Percentiles rank a stretch among this genome's conserved stretches.
Evolutionary conservation across 176 grass and related monocot genomes (phyloP).

Genomic region (Dendrocalamus sinicus): DNA sequence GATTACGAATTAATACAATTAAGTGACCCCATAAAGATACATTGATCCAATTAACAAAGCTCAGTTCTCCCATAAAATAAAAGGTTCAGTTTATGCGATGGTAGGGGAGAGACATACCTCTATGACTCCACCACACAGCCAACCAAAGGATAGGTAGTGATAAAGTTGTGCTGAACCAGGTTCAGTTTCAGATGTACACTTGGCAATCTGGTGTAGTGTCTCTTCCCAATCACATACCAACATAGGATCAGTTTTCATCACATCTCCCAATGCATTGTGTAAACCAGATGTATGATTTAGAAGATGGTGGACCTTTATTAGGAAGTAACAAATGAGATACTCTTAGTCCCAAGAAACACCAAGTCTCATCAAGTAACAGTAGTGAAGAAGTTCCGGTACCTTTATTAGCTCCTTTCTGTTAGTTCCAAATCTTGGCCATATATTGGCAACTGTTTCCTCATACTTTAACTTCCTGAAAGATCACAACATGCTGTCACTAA

Average conservation of each 20-base stretch:
- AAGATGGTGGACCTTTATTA: constrained; percentile 80
- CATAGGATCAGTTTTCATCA: constrained; percentile 65
- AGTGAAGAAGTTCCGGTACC: constrained; percentile 46
- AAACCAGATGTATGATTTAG: constrained; percentile 95
- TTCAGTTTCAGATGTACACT: constrained; percentile 70
- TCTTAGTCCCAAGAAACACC: constrained; percentile 34
- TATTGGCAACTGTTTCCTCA: constrained; percentile 82
- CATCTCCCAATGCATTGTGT: constrained; percentile 82
- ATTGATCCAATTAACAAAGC: constrained; percentile 23
- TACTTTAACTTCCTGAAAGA: constrained; percentile 83
- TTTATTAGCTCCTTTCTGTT: constrained; percentile 84
- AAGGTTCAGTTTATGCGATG: background rate
- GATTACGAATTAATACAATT: background rate
- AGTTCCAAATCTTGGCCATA: constrained; percentile 84
- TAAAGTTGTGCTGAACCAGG: constrained; percentile 86
- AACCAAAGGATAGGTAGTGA: constrained; percentile 96
- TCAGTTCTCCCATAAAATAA: background rate
- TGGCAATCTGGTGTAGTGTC: constrained; percentile 58
- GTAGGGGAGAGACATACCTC: constrained; percentile 62
- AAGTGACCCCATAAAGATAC: background rate
- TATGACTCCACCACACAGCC: constrained; percentile 94
- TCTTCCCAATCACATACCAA: constrained; percentile 91
- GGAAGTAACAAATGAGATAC: constrained; percentile 16
- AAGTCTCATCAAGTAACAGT: background rate
- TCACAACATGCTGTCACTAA: constrained; percentile 37